These are phyloP conservation scores for Penicillium daleae DNA, from an alignment of 495 filamentous ascomycete genomes.

Conservation along the genomic window DNA sequence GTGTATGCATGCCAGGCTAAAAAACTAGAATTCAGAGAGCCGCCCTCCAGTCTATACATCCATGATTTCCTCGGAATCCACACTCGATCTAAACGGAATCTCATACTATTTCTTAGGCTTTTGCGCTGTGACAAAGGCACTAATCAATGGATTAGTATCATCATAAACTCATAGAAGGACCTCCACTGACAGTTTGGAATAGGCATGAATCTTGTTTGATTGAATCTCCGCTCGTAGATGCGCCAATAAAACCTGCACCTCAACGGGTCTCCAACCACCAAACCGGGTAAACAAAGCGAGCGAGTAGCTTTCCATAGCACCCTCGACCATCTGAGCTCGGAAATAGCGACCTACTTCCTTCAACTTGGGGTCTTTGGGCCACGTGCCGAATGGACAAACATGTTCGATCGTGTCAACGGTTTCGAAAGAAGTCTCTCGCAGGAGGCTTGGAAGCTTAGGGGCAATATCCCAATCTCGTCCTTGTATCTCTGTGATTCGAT, in stretches of 20 bases:
- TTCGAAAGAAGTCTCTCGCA: constrained; percentile 21
- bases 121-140: constrained; percentile 21
- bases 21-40: background rate
- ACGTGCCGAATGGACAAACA: constrained; percentile 38
- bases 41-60: background rate
- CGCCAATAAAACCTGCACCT: constrained; percentile 29
- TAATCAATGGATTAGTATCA: background rate
- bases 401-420: constrained; percentile 26
- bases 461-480: constrained; percentile 22
- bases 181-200: constrained; percentile 21
- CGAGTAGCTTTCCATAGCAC: constrained; percentile 25
- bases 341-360: constrained; percentile 43
- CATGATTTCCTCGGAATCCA: too few relatives aligned
- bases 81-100: background rate
- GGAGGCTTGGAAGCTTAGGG: constrained; percentile 5
- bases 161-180: background rate
- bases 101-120: constrained; percentile 16
- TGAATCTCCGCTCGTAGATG: constrained; percentile 27
- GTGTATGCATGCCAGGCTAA: background rate
- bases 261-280: constrained; percentile 24
- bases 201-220: constrained; percentile 29
- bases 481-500: constrained; percentile 27
- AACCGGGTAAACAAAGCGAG: constrained; percentile 28
- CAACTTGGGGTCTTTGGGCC: constrained; percentile 42
- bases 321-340: constrained; percentile 15